A percentile compares a stretch with the other conserved stretches of the same genome.
These are phyloP conservation scores for Fraxinus excelsior DNA, from an alignment of 257 asterid species.

Conservation along the genomic window DNA sequence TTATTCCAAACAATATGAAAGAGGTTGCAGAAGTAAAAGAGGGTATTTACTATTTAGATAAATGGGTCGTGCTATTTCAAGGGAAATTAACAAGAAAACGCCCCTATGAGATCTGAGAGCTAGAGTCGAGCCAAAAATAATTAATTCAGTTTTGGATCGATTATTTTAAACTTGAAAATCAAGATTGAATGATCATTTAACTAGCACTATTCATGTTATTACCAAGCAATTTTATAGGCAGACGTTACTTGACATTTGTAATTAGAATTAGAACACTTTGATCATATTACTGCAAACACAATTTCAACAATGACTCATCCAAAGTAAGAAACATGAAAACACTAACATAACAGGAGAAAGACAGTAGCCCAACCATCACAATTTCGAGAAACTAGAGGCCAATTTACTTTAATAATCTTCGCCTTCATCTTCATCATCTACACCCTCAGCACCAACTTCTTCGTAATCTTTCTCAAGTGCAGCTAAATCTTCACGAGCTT, in stretches of 20 bases:
- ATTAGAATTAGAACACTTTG: neutral
- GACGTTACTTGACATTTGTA: neutral
- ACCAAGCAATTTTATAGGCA: neutral
- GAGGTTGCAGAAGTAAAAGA: neutral
- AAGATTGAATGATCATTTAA: neutral
- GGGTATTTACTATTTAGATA: neutral
- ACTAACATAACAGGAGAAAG: slow-evolving; percentile 11
- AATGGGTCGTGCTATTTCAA: neutral
- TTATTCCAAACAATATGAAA: too few relatives aligned
- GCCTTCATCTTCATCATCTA: slow-evolving; percentile 62
- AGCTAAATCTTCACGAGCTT: slow-evolving; percentile 91
- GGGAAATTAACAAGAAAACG: neutral
- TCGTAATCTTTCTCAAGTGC: slow-evolving; percentile 86
- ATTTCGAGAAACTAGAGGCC: slow-evolving; percentile 1
- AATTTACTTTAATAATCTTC: slow-evolving; percentile 52
- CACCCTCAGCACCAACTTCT: slow-evolving; percentile 91
- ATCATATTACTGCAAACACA: neutral
- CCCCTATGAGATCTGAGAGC: neutral
- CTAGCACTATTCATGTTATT: neutral
- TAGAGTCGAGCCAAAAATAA: neutral
- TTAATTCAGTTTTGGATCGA: neutral
- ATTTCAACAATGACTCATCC: slow-evolving; percentile 7
- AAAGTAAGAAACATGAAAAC: slow-evolving; percentile 15
- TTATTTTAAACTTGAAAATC: neutral
- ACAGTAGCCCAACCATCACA: slow-evolving; percentile 20